Evolutionary conservation across 495 filamentous ascomycete genomes (phyloP).

Genomic region (Neurospora pannonica): DNA sequence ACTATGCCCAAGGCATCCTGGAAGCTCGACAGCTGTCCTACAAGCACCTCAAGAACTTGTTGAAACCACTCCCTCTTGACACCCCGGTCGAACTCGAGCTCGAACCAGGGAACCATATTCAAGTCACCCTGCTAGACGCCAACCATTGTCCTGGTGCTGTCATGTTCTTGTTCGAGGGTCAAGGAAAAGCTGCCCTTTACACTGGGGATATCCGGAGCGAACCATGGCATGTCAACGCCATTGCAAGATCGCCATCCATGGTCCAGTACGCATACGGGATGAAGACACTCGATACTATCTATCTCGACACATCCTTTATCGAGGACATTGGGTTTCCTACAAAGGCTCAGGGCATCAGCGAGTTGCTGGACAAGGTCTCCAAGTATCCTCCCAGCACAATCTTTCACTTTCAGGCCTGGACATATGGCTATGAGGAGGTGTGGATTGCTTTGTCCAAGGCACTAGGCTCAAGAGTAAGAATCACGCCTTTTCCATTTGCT

Average conservation of each 20-base stretch:
- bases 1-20: slow-evolving; percentile 67
- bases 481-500: background rate
- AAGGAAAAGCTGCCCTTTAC: slow-evolving; percentile 70
- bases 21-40: slow-evolving; percentile 61
- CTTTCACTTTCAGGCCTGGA: slow-evolving; percentile 88
- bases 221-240: slow-evolving; percentile 43
- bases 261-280: slow-evolving; percentile 63
- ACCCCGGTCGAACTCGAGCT: slow-evolving; percentile 75
- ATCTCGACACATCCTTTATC: slow-evolving; percentile 79
- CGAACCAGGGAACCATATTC: slow-evolving; percentile 52
- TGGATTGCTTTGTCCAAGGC: slow-evolving; percentile 73
- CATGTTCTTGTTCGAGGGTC: slow-evolving; percentile 82
- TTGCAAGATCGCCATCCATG: slow-evolving; percentile 61
- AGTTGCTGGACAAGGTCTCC: slow-evolving; percentile 60
- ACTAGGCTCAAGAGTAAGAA: slow-evolving; percentile 51
- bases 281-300: slow-evolving; percentile 65
- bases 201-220: slow-evolving; percentile 86
- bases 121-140: slow-evolving; percentile 80
- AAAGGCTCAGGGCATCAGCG: slow-evolving; percentile 63
- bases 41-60: slow-evolving; percentile 60
- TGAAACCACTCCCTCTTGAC: slow-evolving; percentile 77
- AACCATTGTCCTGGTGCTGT: slow-evolving; percentile 90
- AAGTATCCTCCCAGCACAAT: slow-evolving; percentile 64
- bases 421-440: slow-evolving; percentile 86
- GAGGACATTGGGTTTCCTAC: slow-evolving; percentile 35